phyloP scores from a whole-genome alignment of 495 filamentous ascomycete genomes.

The Penicillium tannophilum region DNA sequence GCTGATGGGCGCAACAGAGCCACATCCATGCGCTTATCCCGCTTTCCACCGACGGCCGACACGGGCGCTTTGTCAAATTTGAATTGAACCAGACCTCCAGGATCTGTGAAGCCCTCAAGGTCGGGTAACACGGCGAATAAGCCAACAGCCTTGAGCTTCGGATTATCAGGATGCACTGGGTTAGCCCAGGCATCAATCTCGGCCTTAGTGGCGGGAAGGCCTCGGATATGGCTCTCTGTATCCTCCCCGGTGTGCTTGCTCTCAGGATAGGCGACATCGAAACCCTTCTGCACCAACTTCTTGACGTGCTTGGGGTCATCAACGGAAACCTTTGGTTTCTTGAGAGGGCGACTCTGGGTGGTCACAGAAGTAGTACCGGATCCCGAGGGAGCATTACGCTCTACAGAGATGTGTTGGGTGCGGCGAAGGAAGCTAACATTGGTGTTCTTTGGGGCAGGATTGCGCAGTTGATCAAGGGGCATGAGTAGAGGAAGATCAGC shows the following conservation, averaged over 20 bases:
- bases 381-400: constrained; percentile 46
- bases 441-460: constrained; percentile 68
- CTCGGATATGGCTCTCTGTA: constrained; percentile 52
- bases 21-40: constrained; percentile 81
- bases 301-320: constrained; percentile 84
- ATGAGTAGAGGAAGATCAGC: constrained; percentile 79
- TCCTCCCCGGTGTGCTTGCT: constrained; percentile 60
- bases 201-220: constrained; percentile 55
- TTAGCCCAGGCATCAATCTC: constrained; percentile 70
- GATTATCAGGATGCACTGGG: constrained; percentile 81
- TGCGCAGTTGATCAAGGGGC: constrained; percentile 77
- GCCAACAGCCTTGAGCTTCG: constrained; percentile 75
- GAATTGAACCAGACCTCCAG: constrained; percentile 79
- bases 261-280: constrained; percentile 74
- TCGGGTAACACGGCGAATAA: constrained; percentile 84
- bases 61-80: constrained; percentile 88
- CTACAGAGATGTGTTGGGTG: constrained; percentile 92
- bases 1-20: constrained; percentile 73
- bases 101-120: constrained; percentile 84
- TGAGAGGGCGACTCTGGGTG: constrained; percentile 43
- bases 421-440: constrained; percentile 90
- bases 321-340: constrained; percentile 49
- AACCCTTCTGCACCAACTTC: constrained; percentile 79
- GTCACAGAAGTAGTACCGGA: constrained; percentile 36
- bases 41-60: constrained; percentile 51